phyloP scores from a whole-genome alignment of 345 rosid species.

The Populus pruinosa region DNA sequence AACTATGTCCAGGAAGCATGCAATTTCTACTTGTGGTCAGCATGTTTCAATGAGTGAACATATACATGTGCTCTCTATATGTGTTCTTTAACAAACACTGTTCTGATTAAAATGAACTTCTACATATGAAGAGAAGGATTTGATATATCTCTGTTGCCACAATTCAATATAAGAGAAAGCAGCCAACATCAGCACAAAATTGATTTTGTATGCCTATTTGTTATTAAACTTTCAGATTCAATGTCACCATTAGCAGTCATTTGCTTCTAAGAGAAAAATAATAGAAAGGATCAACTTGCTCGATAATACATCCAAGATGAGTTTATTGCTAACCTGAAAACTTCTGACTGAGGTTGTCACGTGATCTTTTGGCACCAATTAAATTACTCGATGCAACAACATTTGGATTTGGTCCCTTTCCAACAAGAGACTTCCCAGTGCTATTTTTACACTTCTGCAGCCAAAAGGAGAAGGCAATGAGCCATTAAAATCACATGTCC shows the following conservation, averaged over 20 bases:
- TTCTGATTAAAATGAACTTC: background rate
- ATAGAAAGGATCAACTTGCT: conserved; percentile 8
- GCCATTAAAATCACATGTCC: background rate
- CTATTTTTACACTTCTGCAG: conserved; percentile 48
- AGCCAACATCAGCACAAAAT: background rate
- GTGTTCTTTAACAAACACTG: background rate
- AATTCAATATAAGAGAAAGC: background rate
- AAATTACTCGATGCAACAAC: conserved; percentile 33
- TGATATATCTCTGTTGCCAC: background rate
- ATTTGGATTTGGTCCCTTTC: conserved; percentile 36
- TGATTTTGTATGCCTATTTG: background rate
- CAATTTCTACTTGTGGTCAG: background rate
- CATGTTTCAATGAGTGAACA: background rate
- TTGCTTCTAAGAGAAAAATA: conserved; percentile 6
- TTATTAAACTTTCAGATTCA: background rate
- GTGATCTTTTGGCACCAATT: conserved; percentile 41
- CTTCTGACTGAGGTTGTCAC: conserved; percentile 45
- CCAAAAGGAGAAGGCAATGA: conserved; percentile 21
- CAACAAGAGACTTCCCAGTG: conserved; percentile 29
- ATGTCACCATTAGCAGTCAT: background rate
- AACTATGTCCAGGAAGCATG: background rate
- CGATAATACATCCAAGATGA: background rate
- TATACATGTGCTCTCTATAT: background rate
- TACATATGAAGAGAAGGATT: background rate
- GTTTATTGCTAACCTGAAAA: conserved; percentile 52